Conservation (phyloP, 306 rosid genomes). For the Acacia melanoxylon region DNA sequence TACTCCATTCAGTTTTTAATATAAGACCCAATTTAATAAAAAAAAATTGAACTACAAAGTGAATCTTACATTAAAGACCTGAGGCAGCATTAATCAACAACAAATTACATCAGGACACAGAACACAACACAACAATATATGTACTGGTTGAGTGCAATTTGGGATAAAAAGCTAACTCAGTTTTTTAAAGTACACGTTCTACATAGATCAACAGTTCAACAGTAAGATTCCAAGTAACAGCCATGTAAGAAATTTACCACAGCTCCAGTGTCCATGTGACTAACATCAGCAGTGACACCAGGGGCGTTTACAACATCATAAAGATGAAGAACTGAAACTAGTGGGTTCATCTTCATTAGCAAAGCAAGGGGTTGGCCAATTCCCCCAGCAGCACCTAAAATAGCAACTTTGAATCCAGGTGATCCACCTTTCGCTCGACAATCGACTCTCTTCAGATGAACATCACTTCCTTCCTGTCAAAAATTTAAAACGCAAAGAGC, state of each 20-base stretch:
- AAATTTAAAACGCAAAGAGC: constrained; percentile 4
- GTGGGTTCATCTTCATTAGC: constrained; percentile 92
- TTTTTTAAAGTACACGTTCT: background rate
- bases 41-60: too few relatives aligned
- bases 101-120: background rate
- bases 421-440: constrained; percentile 86
- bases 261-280: constrained; percentile 97
- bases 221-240: background rate
- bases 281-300: constrained; percentile 94
- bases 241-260: constrained; percentile 59
- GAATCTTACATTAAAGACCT: too few relatives aligned
- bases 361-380: constrained; percentile 85
- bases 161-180: background rate
- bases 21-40: too few relatives aligned
- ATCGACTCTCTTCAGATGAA: constrained; percentile 36
- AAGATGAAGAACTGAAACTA: constrained; percentile 93
- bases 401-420: constrained; percentile 90
- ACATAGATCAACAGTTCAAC: background rate
- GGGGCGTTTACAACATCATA: constrained; percentile 94
- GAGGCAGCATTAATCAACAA: background rate
- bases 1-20: background rate
- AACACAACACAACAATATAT: background rate
- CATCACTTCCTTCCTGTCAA: constrained; percentile 39
- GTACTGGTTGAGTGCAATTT: background rate
- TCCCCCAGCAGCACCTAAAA: constrained; percentile 97